Conservation (phyloP, 1,284 basidiomycete species). For the Gymnopus androsaceus region DNA sequence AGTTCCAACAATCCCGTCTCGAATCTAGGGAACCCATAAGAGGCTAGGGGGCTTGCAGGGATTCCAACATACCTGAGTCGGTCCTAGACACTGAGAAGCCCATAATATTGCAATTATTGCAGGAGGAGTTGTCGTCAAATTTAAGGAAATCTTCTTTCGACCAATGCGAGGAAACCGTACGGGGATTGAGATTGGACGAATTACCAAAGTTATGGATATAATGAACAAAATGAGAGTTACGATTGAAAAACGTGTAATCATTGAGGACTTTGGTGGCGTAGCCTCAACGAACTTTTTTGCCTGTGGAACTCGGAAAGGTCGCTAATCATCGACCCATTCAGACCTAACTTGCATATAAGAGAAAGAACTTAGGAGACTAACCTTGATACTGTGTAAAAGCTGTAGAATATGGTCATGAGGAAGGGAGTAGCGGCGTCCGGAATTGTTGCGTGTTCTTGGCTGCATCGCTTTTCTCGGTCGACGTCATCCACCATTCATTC, state of each 20-base stretch:
- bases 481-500: too few relatives aligned
- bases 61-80: conserved; percentile 39
- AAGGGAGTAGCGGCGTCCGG: too few relatives aligned
- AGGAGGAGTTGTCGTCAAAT: conserved; percentile 77
- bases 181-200: conserved; percentile 61
- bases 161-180: conserved; percentile 36
- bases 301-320: conserved; percentile 7
- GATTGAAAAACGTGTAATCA: conserved; percentile 54
- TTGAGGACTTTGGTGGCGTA: conserved; percentile 19
- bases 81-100: conserved; percentile 72
- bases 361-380: too few relatives aligned
- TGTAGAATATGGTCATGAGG: too few relatives aligned
- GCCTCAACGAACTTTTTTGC: conserved; percentile 7
- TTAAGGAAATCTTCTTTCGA: conserved; percentile 50
- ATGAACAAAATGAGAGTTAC: conserved; percentile 75
- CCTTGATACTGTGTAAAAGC: too few relatives aligned
- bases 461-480: too few relatives aligned
- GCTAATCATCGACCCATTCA: too few relatives aligned
- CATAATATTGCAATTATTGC: conserved; percentile 80
- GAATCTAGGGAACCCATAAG: conserved; percentile 43
- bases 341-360: too few relatives aligned
- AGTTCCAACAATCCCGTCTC: conserved; percentile 41
- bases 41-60: conserved; percentile 52
- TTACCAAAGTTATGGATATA: conserved; percentile 71
- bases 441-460: too few relatives aligned